Evolutionary conservation across 23 red algal species (phyloP).

Genomic region (Gracilaria caudata): DNA sequence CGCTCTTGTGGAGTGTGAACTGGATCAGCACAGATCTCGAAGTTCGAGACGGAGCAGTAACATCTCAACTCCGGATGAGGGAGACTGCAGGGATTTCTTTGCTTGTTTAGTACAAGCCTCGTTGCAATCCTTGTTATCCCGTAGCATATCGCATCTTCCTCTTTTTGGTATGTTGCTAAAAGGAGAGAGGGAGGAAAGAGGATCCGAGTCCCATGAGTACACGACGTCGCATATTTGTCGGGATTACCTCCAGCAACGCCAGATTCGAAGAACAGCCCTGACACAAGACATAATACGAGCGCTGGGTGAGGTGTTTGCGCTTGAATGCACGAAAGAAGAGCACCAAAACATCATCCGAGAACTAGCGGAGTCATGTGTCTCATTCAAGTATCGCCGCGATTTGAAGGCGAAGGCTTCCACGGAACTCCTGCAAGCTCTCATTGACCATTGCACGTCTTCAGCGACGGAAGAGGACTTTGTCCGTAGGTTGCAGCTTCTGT

Average conservation of each 20-base stretch:
- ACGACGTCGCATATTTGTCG: conserved; percentile 19
- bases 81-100: conserved; percentile 26
- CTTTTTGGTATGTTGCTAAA: conserved; percentile 41
- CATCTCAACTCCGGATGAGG: neutral
- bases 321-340: neutral
- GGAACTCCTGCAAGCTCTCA: conserved; percentile 10
- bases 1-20: neutral
- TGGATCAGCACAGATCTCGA: neutral
- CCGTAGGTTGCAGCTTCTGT: neutral
- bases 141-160: conserved; percentile 44
- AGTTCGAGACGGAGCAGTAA: neutral
- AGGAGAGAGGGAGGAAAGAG: neutral
- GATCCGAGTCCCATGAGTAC: neutral
- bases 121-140: conserved; percentile 39
- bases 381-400: conserved; percentile 7
- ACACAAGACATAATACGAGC: conserved; percentile 9
- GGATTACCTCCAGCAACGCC: conserved; percentile 40
- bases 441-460: neutral
- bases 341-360: conserved; percentile 12
- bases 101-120: conserved; percentile 59
- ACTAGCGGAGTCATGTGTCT: conserved; percentile 26
- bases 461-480: neutral
- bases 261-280: conserved; percentile 1
- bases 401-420: conserved; percentile 13
- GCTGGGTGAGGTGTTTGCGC: neutral